A percentile compares a stretch with the other conserved stretches of the same genome.
Evolutionary conservation across 306 rosid genomes (phyloP).

Genomic region (Lathyrus aphaca): DNA sequence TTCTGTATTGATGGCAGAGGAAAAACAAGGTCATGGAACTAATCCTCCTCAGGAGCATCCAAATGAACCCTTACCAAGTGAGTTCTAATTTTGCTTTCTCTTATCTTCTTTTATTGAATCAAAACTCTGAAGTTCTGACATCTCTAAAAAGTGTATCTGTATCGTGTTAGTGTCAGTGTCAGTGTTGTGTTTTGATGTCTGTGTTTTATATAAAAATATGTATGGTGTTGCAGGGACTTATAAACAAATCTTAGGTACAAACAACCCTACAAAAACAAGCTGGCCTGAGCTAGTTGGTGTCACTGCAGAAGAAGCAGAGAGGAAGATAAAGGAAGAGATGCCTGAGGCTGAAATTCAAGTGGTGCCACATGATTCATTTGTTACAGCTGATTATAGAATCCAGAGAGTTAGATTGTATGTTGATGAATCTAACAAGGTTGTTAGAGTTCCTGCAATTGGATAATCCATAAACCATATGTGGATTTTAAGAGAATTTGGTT

Average conservation of each 20-base stretch:
- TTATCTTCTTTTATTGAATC: no score
- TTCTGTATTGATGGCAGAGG: slow-evolving; percentile 45
- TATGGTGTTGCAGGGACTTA: slow-evolving; percentile 31
- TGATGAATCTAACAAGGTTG: slow-evolving; percentile 42
- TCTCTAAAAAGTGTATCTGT: no score
- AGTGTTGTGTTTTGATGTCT: no score
- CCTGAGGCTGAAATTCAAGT: slow-evolving; percentile 42
- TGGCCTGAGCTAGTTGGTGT: slow-evolving; percentile 53
- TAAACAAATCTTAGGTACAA: slow-evolving; percentile 22
- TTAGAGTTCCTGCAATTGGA: slow-evolving; percentile 36
- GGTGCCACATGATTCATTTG: slow-evolving; percentile 31
- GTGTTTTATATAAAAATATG: neutral
- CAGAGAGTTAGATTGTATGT: slow-evolving; percentile 50
- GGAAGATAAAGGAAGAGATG: slow-evolving; percentile 47
- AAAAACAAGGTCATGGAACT: slow-evolving; percentile 38
- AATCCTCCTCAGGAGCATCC: slow-evolving; percentile 29
- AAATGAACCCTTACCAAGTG: slow-evolving; percentile 45
- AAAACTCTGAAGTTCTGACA: no score
- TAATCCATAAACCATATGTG: neutral
- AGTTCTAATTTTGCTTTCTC: neutral
- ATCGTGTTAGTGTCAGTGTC: no score
- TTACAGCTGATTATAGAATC: slow-evolving; percentile 41
- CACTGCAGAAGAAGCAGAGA: slow-evolving; percentile 48
- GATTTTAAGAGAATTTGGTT: neutral
- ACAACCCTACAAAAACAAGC: slow-evolving; percentile 34